Evolutionary conservation across 768 basidiomycete genomes (phyloP).

Genomic region (Lenzites betulinus): DNA sequence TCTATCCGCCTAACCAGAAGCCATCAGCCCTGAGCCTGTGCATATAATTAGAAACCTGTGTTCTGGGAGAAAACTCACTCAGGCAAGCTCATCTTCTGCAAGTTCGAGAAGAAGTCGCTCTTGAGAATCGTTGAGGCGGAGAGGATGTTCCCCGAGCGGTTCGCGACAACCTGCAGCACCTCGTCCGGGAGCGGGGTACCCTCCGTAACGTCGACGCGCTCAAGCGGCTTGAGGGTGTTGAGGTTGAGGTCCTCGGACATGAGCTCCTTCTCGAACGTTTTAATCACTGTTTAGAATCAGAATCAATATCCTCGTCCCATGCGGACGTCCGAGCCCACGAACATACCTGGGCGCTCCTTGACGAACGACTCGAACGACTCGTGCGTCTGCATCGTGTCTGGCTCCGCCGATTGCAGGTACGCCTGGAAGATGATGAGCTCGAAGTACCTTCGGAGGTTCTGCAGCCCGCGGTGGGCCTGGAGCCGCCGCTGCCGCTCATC

Average conservation of each 20-base stretch:
- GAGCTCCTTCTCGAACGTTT: slow-evolving; percentile 93
- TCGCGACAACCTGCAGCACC: slow-evolving; percentile 81
- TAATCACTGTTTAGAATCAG: slow-evolving; percentile 71
- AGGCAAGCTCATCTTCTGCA: slow-evolving; percentile 95
- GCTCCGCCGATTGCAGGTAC: slow-evolving; percentile 78
- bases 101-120: slow-evolving; percentile 89
- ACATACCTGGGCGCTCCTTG: slow-evolving; percentile 76
- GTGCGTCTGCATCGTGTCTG: slow-evolving; percentile 76
- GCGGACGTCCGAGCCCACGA: slow-evolving; percentile 59
- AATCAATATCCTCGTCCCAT: background rate
- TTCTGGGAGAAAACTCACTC: slow-evolving; percentile 56
- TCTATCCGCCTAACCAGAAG: slow-evolving; percentile 68
- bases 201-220: slow-evolving; percentile 63
- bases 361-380: slow-evolving; percentile 84
- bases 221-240: slow-evolving; percentile 79
- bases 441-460: slow-evolving; percentile 83
- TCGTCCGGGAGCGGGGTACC: slow-evolving; percentile 88
- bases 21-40: no score
- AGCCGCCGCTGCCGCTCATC: slow-evolving; percentile 69
- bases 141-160: slow-evolving; percentile 81
- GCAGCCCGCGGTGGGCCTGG: slow-evolving; percentile 71
- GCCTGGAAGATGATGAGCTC: slow-evolving; percentile 88
- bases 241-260: slow-evolving; percentile 72
- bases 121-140: slow-evolving; percentile 94
- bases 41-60: background rate